Evolutionary conservation across 306 rosid genomes (phyloP).

Genomic region (Casuarina cunninghamiana): DNA sequence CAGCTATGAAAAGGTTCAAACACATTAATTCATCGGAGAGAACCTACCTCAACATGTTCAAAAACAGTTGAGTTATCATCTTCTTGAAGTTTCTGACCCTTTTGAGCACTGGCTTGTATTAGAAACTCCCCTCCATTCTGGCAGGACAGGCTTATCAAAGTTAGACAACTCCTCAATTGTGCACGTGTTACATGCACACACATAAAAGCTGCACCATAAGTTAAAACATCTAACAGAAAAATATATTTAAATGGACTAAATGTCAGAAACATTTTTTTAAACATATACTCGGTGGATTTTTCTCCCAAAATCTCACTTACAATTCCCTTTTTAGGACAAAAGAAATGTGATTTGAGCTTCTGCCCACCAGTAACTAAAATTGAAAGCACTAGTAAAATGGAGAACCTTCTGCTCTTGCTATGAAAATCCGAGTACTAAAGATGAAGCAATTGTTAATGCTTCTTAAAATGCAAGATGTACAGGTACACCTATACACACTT

Average conservation of each 20-base stretch:
- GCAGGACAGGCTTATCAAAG: slow-evolving; percentile 11
- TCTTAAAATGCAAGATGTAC: background rate
- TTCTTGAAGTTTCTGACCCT: slow-evolving; percentile 67
- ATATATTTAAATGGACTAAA: background rate
- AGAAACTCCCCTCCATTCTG: slow-evolving; percentile 70
- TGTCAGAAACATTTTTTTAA: background rate
- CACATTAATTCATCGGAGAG: slow-evolving; percentile 17
- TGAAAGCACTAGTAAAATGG: background rate
- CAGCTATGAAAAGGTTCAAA: slow-evolving; percentile 9
- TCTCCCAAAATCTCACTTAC: background rate
- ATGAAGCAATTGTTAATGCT: background rate
- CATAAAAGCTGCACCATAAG: background rate
- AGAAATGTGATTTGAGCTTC: background rate
- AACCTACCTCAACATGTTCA: slow-evolving; percentile 72
- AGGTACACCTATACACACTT: background rate
- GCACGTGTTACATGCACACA: background rate
- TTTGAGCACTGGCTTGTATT: slow-evolving; percentile 87
- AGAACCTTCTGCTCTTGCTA: background rate
- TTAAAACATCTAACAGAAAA: background rate
- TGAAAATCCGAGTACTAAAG: background rate
- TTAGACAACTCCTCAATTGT: background rate
- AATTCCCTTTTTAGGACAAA: background rate
- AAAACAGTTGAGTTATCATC: slow-evolving; percentile 46
- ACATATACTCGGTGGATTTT: background rate
- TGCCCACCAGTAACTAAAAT: background rate